A percentile compares a stretch with the other conserved stretches of the same genome.
Evolutionary conservation across 2,329 filamentous ascomycete genomes (phyloP).

Genomic region (Annulohypoxylon truncatum): DNA sequence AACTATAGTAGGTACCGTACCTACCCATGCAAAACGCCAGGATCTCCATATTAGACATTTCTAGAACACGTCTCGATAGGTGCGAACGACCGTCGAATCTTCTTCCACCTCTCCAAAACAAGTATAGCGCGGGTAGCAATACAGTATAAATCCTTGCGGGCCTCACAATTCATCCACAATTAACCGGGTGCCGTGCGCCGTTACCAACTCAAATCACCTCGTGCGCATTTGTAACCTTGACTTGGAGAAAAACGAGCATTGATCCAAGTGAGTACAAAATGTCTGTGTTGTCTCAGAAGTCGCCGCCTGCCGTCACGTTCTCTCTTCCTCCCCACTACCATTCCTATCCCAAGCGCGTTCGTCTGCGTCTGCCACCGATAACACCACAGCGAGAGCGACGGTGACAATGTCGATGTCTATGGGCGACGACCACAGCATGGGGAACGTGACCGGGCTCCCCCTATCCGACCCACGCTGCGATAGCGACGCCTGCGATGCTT

Average conservation of each 20-base stretch:
- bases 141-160: conserved; percentile 3
- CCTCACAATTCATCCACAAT: conserved; percentile 35
- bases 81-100: not conserved
- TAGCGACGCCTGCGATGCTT: conserved; percentile 34
- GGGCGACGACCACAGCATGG: conserved; percentile 17
- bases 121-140: conserved; percentile 10
- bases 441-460: conserved; percentile 28
- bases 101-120: conserved; percentile 13
- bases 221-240: conserved; percentile 14
- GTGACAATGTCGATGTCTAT: conserved; percentile 34
- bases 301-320: not conserved
- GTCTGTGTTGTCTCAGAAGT: not conserved
- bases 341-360: not conserved
- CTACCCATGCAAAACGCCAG: not conserved
- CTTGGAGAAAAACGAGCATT: not conserved
- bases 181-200: conserved; percentile 21
- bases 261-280: conserved; percentile 19
- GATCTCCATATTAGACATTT: not conserved
- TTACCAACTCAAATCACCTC: conserved; percentile 18
- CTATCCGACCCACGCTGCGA: conserved; percentile 31
- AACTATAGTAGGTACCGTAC: not conserved
- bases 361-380: not conserved
- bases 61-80: not conserved
- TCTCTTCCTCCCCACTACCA: not conserved
- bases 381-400: not conserved